Evolutionary conservation across 2,329 filamentous ascomycete species (phyloP).

Genomic region (Fusarium temperatum): DNA sequence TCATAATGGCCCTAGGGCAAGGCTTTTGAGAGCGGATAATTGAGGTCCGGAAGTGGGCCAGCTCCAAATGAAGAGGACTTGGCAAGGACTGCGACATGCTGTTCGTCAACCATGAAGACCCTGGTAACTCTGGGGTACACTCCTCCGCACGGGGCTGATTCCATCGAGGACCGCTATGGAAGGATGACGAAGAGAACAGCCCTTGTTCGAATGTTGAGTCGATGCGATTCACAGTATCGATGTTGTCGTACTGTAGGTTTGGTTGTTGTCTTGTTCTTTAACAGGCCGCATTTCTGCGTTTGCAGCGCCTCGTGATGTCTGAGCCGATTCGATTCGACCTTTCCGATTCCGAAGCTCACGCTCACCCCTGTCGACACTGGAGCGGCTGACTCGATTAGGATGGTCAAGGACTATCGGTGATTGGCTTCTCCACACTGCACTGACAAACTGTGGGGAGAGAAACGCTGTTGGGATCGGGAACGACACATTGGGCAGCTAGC

Average conservation of each 20-base stretch:
- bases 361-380: conserved; percentile 17
- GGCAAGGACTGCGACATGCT: conserved; percentile 25
- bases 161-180: background rate
- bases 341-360: conserved; percentile 11
- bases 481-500: background rate
- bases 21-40: conserved; percentile 10
- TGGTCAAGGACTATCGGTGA: conserved; percentile 17
- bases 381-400: conserved; percentile 34
- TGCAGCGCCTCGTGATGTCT: conserved; percentile 38
- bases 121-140: conserved; percentile 28
- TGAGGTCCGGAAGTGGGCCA: conserved; percentile 21
- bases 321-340: conserved; percentile 21
- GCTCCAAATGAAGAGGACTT: conserved; percentile 1
- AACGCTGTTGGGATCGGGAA: background rate
- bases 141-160: conserved; percentile 27
- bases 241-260: background rate
- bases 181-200: conserved; percentile 3
- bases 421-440: conserved; percentile 42
- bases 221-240: background rate
- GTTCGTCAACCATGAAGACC: conserved; percentile 29
- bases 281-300: conserved; percentile 38
- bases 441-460: conserved; percentile 38
- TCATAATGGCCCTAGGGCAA: conserved; percentile 8
- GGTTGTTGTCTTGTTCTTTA: background rate
- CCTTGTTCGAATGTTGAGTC: background rate